phyloP scores from a whole-genome alignment of 768 basidiomycete species.

The Pulveroboletus sp. region DNA sequence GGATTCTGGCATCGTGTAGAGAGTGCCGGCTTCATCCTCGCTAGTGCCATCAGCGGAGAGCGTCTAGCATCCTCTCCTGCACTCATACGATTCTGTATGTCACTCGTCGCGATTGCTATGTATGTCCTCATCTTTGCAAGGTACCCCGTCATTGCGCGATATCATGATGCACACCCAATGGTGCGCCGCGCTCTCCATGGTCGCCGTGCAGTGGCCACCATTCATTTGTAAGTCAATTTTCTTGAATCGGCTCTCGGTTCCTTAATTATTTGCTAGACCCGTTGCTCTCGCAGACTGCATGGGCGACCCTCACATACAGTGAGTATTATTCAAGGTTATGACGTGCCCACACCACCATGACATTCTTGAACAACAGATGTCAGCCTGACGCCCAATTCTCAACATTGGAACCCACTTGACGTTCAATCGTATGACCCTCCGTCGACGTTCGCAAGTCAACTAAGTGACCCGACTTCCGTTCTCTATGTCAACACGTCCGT shows the following conservation, averaged over 20 bases:
- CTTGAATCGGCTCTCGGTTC: not conserved
- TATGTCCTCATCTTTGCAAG: conserved; percentile 37
- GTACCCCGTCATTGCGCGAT: conserved; percentile 90
- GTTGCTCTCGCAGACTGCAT: conserved; percentile 82
- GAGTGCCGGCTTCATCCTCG: conserved; percentile 83
- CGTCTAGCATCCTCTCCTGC: conserved; percentile 81
- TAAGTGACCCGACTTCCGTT: conserved; percentile 66
- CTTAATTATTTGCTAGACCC: conserved; percentile 59
- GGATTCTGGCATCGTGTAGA: conserved; percentile 72
- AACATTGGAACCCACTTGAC: conserved; percentile 68
- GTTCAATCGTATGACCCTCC: conserved; percentile 62
- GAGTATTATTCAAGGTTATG: conserved; percentile 22
- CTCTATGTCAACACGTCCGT: conserved; percentile 70
- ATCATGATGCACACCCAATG: conserved; percentile 93
- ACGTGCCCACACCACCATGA: conserved; percentile 7
- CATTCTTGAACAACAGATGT: conserved; percentile 51
- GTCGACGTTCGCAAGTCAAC: conserved; percentile 67
- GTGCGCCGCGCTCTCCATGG: conserved; percentile 86
- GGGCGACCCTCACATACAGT: conserved; percentile 84
- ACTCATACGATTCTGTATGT: conserved; percentile 84
- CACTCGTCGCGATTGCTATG: conserved; percentile 8
- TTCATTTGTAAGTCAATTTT: conserved; percentile 70
- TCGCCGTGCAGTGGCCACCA: conserved; percentile 92
- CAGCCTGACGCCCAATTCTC: conserved; percentile 54
- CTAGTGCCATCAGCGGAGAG: conserved; percentile 92